phyloP scores from a whole-genome alignment of 2,329 filamentous ascomycete genomes.

The Paecilomyces dactylethromorphus region DNA sequence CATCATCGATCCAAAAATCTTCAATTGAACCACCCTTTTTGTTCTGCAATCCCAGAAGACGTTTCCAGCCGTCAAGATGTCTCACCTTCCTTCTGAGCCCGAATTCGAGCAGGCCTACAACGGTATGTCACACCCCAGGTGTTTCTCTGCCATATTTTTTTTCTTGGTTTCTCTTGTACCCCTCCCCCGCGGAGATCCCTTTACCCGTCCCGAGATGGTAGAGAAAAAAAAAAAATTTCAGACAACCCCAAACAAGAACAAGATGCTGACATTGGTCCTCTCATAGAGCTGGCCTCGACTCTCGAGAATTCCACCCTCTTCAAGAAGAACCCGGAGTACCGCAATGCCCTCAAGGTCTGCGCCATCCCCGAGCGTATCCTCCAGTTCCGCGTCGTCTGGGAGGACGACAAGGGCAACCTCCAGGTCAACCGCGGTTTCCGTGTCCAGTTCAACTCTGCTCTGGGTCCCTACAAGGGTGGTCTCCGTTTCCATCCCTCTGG shows the following conservation, averaged over 20 bases:
- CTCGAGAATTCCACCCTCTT: slow-evolving; percentile 93
- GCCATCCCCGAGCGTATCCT: slow-evolving; percentile 91
- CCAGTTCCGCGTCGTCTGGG: slow-evolving; percentile 97
- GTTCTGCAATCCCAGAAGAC: slow-evolving; percentile 4
- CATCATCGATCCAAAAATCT: slow-evolving; percentile 3
- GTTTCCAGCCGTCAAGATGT: slow-evolving; percentile 50
- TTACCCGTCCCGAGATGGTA: background rate
- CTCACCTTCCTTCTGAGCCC: slow-evolving; percentile 79
- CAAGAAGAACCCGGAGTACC: slow-evolving; percentile 89
- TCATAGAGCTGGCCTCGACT: slow-evolving; percentile 80
- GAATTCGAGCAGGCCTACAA: slow-evolving; percentile 99
- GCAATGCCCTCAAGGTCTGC: slow-evolving; percentile 78
- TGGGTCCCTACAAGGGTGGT: slow-evolving; percentile 97
- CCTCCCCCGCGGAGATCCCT: no score
- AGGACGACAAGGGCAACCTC: slow-evolving; percentile 81
- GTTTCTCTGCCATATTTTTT: background rate
- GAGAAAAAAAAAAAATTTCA: background rate
- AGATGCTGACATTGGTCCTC: background rate
- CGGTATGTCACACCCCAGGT: slow-evolving; percentile 49
- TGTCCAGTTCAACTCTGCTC: slow-evolving; percentile 96
- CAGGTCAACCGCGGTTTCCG: slow-evolving; percentile 94
- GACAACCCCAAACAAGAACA: background rate
- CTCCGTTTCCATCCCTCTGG: slow-evolving; percentile 85
- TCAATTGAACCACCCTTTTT: background rate
- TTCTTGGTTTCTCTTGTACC: background rate